Evolutionary conservation across 441 rosid genomes (phyloP).

Genomic region (Syzygium malaccense): DNA sequence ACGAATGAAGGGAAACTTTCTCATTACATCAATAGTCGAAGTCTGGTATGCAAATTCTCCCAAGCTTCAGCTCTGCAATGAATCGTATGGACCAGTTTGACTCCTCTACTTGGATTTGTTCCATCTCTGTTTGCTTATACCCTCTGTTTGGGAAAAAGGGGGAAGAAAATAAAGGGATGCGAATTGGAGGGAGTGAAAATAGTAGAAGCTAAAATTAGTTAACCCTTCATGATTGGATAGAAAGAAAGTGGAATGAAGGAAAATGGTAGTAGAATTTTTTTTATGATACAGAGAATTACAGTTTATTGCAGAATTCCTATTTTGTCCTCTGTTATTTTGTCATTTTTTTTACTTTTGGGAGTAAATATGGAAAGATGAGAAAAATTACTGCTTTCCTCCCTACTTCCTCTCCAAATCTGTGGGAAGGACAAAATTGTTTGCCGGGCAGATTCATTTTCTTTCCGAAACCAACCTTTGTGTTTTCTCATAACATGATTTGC

Average conservation of each 20-base stretch:
- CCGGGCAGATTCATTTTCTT: not conserved
- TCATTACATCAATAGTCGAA: conserved; percentile 58
- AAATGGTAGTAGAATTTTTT: not conserved
- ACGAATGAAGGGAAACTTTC: conserved; percentile 28
- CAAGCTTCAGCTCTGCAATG: not conserved
- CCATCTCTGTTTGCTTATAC: conserved; percentile 1
- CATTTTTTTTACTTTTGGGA: not conserved
- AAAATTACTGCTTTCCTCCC: not conserved
- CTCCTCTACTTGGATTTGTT: not conserved
- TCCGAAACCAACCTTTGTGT: not conserved
- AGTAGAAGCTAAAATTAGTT: not conserved
- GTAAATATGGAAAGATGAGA: not conserved
- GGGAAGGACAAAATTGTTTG: not conserved
- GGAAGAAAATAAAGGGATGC: not conserved
- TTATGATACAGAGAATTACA: not conserved
- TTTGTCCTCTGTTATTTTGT: not conserved
- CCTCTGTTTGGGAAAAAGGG: not conserved
- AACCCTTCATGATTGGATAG: not conserved
- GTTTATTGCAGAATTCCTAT: not conserved
- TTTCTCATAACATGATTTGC: not conserved
- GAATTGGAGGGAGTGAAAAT: not conserved
- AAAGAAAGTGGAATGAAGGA: not conserved
- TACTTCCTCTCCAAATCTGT: not conserved
- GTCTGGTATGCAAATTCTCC: conserved; percentile 34
- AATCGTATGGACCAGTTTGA: not conserved